Evolutionary conservation across 2,329 filamentous ascomycete species (phyloP), one percentile per base, ranked within the genome.

Genomic region (Colletotrichum tamarilloi): DNA sequence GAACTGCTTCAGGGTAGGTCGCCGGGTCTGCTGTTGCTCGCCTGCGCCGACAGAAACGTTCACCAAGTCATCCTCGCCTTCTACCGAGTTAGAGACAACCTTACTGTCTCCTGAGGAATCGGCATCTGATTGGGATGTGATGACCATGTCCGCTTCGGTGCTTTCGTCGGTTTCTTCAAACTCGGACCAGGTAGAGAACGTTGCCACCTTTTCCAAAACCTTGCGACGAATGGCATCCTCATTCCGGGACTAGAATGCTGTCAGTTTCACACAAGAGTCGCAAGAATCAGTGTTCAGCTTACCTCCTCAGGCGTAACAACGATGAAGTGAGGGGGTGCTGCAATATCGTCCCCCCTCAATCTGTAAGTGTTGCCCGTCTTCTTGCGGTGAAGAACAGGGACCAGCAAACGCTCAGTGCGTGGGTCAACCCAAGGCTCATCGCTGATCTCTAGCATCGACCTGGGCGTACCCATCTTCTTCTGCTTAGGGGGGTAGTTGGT

Each of bases 1-100:
- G 81, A 90, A 90, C 7, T 80, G 80, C 76, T 84, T 86, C 69
- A 88, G 80, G n/a, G 62, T 62, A 58, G 72, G 67, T 42, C 77
- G 75, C 12, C 74, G 75, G 22, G 74, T 67, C 46, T 75, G 67
- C 66, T 79, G 76, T 70, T 87, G 85, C 19, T 79, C 79, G 2
- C 85, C 84, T 77, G 95, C 92, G 66, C 91, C 92, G 92, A 98
- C 95, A 0, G 93, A 94, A 19, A 99, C 92, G 79, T 98, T 94
- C 6, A 98, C 94, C 78, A 98, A 91, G 74, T 94, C 94, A 74
- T 98, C 95, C 81, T 98, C 96, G 11, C 95, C 94, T 80, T 95
- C 92, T 2, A 97, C 89, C 3, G 95, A 98, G 32, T 91, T 89
- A 57, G 94, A 92, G 71, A 92, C 90, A 59, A 98, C 88, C 79